Percentiles rank a stretch among this genome's conserved stretches.
phyloP scores from a whole-genome alignment of 2,329 filamentous ascomycete genomes.

The Fusarium paranaense region DNA sequence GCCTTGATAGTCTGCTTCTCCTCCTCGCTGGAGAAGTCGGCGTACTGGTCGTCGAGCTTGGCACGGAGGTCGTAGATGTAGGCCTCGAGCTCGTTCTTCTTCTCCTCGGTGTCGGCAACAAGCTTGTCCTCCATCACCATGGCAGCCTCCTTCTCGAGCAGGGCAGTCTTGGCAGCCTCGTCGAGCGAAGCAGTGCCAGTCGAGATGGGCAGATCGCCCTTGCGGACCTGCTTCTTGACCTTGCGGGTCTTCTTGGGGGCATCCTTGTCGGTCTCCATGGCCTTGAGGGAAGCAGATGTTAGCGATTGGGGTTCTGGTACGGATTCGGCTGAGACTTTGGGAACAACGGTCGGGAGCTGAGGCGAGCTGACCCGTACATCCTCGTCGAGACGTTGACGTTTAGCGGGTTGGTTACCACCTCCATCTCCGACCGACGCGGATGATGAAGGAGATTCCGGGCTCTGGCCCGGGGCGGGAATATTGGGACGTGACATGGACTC shows the following conservation, averaged over 20 bases:
- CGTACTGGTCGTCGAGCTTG: slow-evolving; percentile 92
- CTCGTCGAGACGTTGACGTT: slow-evolving; percentile 36
- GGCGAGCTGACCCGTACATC: neutral
- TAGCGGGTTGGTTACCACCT: slow-evolving; percentile 19
- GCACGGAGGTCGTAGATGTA: slow-evolving; percentile 97
- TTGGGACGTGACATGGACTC: neutral
- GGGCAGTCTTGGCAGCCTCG: slow-evolving; percentile 70
- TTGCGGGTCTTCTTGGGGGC: slow-evolving; percentile 90
- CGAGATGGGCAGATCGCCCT: slow-evolving; percentile 91
- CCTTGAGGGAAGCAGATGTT: slow-evolving; percentile 59
- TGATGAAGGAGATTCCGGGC: slow-evolving; percentile 20
- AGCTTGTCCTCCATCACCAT: slow-evolving; percentile 99
- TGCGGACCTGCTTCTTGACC: slow-evolving; percentile 99
- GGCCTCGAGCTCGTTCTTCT: slow-evolving; percentile 99
- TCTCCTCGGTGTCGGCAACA: slow-evolving; percentile 96
- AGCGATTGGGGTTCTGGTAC: slow-evolving; percentile 36
- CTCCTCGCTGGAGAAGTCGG: slow-evolving; percentile 88
- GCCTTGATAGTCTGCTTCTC: slow-evolving; percentile 89
- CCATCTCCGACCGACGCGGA: slow-evolving; percentile 33
- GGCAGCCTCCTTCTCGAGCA: slow-evolving; percentile 82
- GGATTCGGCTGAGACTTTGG: slow-evolving; percentile 7
- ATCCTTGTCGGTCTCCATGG: slow-evolving; percentile 86
- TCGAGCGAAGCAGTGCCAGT: slow-evolving; percentile 87
- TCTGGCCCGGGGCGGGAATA: slow-evolving; percentile 2
- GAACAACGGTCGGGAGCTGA: slow-evolving; percentile 5